Base-by-base conservation (phyloP, 176 grass and related monocot species). In the Eragrostis nindensis region DNA sequence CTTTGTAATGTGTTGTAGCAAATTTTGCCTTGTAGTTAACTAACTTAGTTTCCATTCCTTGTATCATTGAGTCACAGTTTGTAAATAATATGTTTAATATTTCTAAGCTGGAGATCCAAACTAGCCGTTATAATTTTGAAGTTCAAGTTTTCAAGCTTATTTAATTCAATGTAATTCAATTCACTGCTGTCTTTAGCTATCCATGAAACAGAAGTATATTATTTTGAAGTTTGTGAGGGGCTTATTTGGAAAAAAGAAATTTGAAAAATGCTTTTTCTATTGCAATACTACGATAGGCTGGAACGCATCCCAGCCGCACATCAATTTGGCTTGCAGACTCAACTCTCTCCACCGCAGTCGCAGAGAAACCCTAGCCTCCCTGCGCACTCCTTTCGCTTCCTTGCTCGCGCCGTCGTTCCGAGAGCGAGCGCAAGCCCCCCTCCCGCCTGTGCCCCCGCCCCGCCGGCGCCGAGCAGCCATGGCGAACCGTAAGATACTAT, bases 401-500 rank as follows among this genome's bases (percentile, higher is more conserved):
- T 45, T 52, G 30, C 19, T 54, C 66, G 55, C 77, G 77, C 63
- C 81, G 75, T 61, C 76, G 44, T 41, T 21, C 11, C 65, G 11
- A 61, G 43, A 57, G 50, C n/a, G 43, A 57, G 50, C n/a, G 26
- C 48, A 56, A 39, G 47, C 48, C 48, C n/a, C 74, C 15, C 41
- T 24, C 36, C 13, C 13, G 36, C 68, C 62, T 11, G n/a, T 18
- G 14, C 36, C 14, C 71, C 1, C 50, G 30, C 7, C 62, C 82
- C 26, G 74, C 17, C 70, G 85, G 30, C 79, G 72, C 26, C 69
- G 21, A 86, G 55, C 77, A 88, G 50, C 75, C 83, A 94, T 94
- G 92, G 88, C 92, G 75, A 94, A 86, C 46, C 60, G 92, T 94
- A 94, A 88, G 88, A 8, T 44, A 52, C 43, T 25, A 40, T 13